Percentiles rank a stretch among this genome's conserved stretches.
These are phyloP conservation scores for Brassica juncea DNA, from an alignment of 345 rosid genomes.

Conservation along the genomic window DNA sequence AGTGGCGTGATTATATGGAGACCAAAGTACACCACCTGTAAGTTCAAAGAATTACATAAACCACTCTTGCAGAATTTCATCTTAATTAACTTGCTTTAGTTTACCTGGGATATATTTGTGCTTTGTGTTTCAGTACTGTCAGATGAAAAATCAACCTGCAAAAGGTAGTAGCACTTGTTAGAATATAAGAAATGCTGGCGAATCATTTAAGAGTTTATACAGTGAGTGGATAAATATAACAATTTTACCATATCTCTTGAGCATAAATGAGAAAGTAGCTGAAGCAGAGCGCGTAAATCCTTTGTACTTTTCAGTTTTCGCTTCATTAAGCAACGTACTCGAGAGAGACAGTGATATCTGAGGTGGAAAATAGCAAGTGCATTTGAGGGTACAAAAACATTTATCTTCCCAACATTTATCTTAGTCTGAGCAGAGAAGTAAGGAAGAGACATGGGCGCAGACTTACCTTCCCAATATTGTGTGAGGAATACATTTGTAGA, in stretches of 20 bases:
- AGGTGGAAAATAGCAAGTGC: constrained; percentile 4
- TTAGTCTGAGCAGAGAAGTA: constrained; percentile 4
- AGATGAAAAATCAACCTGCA: constrained; percentile 89
- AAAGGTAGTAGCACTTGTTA: constrained; percentile 16
- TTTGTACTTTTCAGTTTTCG: constrained; percentile 77
- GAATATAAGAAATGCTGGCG: background rate
- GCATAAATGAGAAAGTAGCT: constrained; percentile 89
- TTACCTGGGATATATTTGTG: constrained; percentile 86
- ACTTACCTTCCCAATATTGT: constrained; percentile 94
- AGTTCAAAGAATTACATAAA: constrained; percentile 41
- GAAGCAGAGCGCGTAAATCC: constrained; percentile 95
- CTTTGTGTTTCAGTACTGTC: constrained; percentile 70
- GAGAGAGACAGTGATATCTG: constrained; percentile 81
- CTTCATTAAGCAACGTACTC: constrained; percentile 79
- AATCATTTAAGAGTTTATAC: background rate
- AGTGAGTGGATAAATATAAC: background rate
- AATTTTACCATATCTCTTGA: constrained; percentile 84
- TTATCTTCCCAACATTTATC: constrained; percentile 5
- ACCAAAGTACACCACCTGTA: constrained; percentile 92
- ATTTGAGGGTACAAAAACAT: constrained; percentile 1
- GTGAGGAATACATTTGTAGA: constrained; percentile 92
- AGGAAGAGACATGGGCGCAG: background rate
- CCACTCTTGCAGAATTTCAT: constrained; percentile 28
- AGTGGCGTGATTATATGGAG: constrained; percentile 90
- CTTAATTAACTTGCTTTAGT: constrained; percentile 5